These are phyloP conservation scores for Histomonas meleagridis DNA, from an alignment of 208 protist genomes.

Conservation along the genomic window DNA sequence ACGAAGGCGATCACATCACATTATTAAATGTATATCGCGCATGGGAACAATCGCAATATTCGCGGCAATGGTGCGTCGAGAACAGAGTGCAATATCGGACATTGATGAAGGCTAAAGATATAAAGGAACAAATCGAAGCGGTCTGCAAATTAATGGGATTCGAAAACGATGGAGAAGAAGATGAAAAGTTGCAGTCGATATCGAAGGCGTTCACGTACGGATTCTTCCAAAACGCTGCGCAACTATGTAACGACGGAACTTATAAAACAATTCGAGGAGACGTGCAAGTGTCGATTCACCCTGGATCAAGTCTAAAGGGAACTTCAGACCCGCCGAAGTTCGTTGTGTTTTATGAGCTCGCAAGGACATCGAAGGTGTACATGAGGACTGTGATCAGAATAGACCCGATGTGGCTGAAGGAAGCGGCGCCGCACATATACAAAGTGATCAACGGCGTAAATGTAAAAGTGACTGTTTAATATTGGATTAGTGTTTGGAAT, in stretches of 20 bases:
- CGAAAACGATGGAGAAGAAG: conserved; percentile 44
- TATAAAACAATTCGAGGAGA: conserved; percentile 61
- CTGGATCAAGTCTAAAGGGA: conserved; percentile 50
- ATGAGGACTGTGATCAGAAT: conserved; percentile 69
- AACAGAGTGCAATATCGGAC: conserved; percentile 72
- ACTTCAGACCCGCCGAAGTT: conserved; percentile 63
- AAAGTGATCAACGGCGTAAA: too few species aligned
- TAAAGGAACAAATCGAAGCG: conserved; percentile 63
- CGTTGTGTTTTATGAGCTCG: conserved; percentile 86
- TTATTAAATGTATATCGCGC: conserved; percentile 34
- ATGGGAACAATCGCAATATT: conserved; percentile 47
- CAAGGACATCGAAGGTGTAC: conserved; percentile 82
- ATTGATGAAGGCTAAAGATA: conserved; percentile 67
- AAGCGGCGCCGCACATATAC: neutral
- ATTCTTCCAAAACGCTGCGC: conserved; percentile 72
- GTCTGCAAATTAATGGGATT: conserved; percentile 70
- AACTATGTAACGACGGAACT: conserved; percentile 51
- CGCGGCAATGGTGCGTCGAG: conserved; percentile 66
- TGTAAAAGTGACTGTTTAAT: too few species aligned
- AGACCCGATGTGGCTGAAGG: conserved; percentile 48
- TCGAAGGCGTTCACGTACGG: conserved; percentile 48
- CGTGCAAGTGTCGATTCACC: conserved; percentile 52
- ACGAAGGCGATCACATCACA: conserved; percentile 40
- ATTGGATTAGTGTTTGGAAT: too few species aligned
- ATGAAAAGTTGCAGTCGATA: conserved; percentile 41